These are phyloP conservation scores for Rubia yunnanensis DNA, from an alignment of 257 asterid species.

Conservation along the genomic window DNA sequence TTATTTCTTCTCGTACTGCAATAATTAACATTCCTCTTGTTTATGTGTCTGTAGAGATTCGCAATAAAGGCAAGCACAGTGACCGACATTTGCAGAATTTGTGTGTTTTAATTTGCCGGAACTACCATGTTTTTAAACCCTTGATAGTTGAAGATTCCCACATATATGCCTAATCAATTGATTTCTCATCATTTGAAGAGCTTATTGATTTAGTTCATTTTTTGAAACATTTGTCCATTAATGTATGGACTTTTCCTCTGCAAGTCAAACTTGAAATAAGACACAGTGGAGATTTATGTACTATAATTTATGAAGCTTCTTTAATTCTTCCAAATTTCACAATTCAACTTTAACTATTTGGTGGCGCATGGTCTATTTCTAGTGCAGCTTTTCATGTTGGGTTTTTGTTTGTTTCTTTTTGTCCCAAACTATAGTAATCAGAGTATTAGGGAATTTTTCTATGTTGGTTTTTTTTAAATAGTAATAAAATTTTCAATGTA, in stretches of 20 bases:
- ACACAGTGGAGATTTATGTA: background rate
- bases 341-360: background rate
- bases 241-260: slow-evolving; percentile 13
- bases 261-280: slow-evolving; percentile 1
- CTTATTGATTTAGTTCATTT: background rate
- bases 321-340: background rate
- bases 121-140: slow-evolving; percentile 6
- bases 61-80: background rate
- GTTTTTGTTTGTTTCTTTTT: background rate
- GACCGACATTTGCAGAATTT: background rate
- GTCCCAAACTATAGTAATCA: background rate
- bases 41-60: slow-evolving; percentile 1
- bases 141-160: slow-evolving; percentile 10
- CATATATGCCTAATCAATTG: background rate
- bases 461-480: background rate
- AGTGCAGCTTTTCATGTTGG: background rate
- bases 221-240: slow-evolving; percentile 14
- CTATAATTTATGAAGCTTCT: background rate
- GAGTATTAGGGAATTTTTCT: no score
- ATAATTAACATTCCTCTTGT: slow-evolving; percentile 3
- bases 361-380: background rate
- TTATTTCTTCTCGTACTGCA: slow-evolving; percentile 4
- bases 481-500: background rate
- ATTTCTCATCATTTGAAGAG: slow-evolving; percentile 1
- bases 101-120: background rate